Conservation (phyloP, 2,329 filamentous ascomycete species). For the Aspergillus spinulosporus region DNA sequence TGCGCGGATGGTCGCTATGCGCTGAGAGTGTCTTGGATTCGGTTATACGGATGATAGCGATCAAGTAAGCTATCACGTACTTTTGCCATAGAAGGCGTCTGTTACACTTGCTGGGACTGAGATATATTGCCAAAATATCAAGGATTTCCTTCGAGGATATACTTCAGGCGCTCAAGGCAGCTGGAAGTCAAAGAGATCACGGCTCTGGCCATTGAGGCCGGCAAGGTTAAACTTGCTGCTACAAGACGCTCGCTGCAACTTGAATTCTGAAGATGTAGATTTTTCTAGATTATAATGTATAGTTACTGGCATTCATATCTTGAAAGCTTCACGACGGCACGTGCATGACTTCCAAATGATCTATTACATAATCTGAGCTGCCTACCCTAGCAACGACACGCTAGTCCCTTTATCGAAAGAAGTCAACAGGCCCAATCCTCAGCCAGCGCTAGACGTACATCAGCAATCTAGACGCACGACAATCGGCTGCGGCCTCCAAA, state of each 20-base stretch:
- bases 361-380: neutral
- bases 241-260: neutral
- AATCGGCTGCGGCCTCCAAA: neutral
- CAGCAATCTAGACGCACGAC: neutral
- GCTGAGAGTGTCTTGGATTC: constrained; percentile 16
- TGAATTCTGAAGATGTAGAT: no score
- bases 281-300: no score
- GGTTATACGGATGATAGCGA: constrained; percentile 9
- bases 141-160: constrained; percentile 10
- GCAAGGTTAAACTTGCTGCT: neutral
- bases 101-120: constrained; percentile 15
- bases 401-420: constrained; percentile 1
- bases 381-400: neutral
- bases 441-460: neutral
- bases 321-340: neutral
- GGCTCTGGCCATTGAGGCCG: constrained; percentile 4
- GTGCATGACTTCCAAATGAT: neutral
- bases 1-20: constrained; percentile 15
- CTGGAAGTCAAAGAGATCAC: constrained; percentile 9
- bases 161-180: constrained; percentile 2
- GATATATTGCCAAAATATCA: constrained; percentile 10
- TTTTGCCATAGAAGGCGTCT: constrained; percentile 10
- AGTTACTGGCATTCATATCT: neutral
- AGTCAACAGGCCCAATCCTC: neutral
- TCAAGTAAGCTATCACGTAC: constrained; percentile 10